These are phyloP conservation scores for Rhizopus stolonifer DNA, from an alignment of 371 early-diverging fungal genomes.

Conservation along the genomic window DNA sequence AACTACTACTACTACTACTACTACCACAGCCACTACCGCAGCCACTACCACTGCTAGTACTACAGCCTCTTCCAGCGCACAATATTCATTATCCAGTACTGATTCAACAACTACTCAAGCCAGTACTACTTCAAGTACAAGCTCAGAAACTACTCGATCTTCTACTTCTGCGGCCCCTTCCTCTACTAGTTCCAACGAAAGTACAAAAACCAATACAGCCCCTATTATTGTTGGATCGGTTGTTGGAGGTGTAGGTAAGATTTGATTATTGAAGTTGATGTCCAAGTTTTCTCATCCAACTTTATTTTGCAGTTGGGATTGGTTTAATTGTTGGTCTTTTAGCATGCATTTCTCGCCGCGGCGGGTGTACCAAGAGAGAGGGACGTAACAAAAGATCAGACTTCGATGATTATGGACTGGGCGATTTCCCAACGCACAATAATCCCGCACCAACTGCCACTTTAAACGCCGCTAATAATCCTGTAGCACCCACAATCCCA, in stretches of 20 bases:
- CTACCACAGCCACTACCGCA: background rate
- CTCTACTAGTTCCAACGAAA: background rate
- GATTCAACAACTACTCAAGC: background rate
- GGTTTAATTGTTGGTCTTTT: constrained; percentile 46
- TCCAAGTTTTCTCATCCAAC: background rate
- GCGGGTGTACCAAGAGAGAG: constrained; percentile 29
- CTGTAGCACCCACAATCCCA: constrained; percentile 39
- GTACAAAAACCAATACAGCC: constrained; percentile 1
- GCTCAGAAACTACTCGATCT: background rate
- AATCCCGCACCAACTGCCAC: constrained; percentile 7
- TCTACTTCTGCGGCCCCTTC: constrained; percentile 1
- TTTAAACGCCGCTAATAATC: constrained; percentile 1
- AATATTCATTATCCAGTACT: background rate
- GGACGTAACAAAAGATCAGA: constrained; percentile 30
- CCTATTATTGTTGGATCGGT: constrained; percentile 22
- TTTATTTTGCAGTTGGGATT: constrained; percentile 31
- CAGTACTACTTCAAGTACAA: background rate
- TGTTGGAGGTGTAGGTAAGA: constrained; percentile 28
- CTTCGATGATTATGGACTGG: constrained; percentile 48
- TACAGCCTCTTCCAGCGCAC: background rate
- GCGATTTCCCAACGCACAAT: constrained; percentile 45
- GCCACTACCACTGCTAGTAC: background rate
- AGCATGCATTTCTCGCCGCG: constrained; percentile 35
- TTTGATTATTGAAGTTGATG: background rate
- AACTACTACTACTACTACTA: constrained; percentile 1